phyloP scores from a whole-genome alignment of 2,329 filamentous ascomycete genomes.

The Pseudocercospora eumusae region DNA sequence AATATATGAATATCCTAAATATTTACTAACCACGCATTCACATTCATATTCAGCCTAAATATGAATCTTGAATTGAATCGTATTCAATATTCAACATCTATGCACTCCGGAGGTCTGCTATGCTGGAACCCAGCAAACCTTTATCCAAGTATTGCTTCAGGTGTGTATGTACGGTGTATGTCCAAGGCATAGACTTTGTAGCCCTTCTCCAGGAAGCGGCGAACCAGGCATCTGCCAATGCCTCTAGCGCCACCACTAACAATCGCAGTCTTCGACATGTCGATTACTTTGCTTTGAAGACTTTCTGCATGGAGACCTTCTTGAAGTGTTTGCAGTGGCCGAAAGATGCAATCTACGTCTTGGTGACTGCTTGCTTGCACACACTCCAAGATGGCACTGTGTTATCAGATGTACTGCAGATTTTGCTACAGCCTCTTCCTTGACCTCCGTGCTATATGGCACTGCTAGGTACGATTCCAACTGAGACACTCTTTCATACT shows the following conservation, averaged over 20 bases:
- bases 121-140: slow-evolving; percentile 22
- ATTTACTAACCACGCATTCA: too few species aligned
- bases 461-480: too few species aligned
- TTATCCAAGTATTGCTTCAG: slow-evolving; percentile 32
- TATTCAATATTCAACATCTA: too few species aligned
- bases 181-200: slow-evolving; percentile 47
- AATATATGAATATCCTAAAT: too few species aligned
- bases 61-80: too few species aligned
- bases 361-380: background rate
- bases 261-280: slow-evolving; percentile 25
- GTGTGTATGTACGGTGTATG: slow-evolving; percentile 40
- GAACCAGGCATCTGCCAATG: slow-evolving; percentile 40
- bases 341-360: background rate
- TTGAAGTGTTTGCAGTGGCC: background rate
- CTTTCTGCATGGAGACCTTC: background rate
- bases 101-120: slow-evolving; percentile 39
- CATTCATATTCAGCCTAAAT: too few species aligned
- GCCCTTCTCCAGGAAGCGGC: slow-evolving; percentile 41
- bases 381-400: too few species aligned
- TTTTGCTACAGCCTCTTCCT: too few species aligned
- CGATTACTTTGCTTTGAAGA: background rate
- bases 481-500: too few species aligned
- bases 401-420: too few species aligned
- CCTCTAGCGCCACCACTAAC: slow-evolving; percentile 40
- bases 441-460: too few species aligned